Conservation (phyloP, 208 protist species). For the Vickermania spadyakhi region DNA sequence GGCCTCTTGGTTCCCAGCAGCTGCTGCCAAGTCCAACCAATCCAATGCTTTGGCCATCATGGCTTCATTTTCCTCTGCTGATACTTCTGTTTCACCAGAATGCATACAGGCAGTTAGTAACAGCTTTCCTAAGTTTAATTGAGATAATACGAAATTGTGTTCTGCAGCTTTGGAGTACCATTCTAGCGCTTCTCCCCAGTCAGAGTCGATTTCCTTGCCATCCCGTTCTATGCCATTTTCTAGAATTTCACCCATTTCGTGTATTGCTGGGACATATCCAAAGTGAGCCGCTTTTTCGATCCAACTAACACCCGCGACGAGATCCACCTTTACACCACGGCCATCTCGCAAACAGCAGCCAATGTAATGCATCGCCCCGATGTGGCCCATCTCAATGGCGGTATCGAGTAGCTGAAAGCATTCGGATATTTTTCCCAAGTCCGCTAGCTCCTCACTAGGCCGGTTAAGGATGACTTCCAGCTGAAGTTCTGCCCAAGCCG, state of each 20-base stretch:
- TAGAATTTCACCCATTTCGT: constrained; percentile 65
- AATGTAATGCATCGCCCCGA: constrained; percentile 58
- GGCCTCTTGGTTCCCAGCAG: constrained; percentile 46
- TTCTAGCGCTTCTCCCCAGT: constrained; percentile 70
- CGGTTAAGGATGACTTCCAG: neutral
- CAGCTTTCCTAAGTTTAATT: constrained; percentile 77
- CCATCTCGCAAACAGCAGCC: constrained; percentile 59
- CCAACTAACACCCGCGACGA: constrained; percentile 41
- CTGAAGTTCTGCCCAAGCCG: constrained; percentile 7
- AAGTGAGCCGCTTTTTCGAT: constrained; percentile 40
- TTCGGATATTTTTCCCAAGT: neutral
- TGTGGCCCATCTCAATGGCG: constrained; percentile 30
- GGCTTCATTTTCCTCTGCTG: constrained; percentile 5
- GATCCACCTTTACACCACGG: constrained; percentile 24
- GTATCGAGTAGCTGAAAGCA: constrained; percentile 38
- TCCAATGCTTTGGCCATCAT: constrained; percentile 23
- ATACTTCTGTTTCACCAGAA: constrained; percentile 9
- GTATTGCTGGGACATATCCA: constrained; percentile 71
- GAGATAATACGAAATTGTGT: constrained; percentile 36
- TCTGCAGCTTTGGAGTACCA: constrained; percentile 59
- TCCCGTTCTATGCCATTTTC: constrained; percentile 22
- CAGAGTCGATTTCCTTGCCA: constrained; percentile 12
- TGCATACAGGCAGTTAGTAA: constrained; percentile 29
- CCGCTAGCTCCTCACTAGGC: neutral
- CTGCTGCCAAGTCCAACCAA: constrained; percentile 48